Percentiles rank a stretch among this genome's conserved stretches.
These are phyloP conservation scores for Sporothrix schenckii DNA, from an alignment of 2,329 filamentous ascomycete genomes.

Conservation along the genomic window DNA sequence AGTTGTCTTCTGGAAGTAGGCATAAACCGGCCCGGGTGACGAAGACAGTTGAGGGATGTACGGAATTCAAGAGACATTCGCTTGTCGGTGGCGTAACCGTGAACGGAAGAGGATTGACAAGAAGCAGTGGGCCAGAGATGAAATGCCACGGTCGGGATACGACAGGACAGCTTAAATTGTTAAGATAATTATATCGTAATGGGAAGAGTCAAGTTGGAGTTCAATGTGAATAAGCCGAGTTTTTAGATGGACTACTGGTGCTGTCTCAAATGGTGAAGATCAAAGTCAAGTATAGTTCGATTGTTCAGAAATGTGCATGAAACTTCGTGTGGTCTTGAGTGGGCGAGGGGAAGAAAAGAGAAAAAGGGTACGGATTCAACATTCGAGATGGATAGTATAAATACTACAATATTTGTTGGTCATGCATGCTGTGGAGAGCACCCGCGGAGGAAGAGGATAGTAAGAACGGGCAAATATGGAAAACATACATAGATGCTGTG, in stretches of 20 bases:
- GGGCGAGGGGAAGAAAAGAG: neutral
- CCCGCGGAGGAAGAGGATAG: neutral
- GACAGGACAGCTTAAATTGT: neutral
- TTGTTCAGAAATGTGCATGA: neutral
- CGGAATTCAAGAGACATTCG: constrained; percentile 63
- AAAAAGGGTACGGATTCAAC: neutral
- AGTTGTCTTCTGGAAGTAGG: constrained; percentile 59
- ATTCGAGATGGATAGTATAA: neutral
- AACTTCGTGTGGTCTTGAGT: neutral
- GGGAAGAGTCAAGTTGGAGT: no score
- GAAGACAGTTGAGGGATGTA: constrained; percentile 59
- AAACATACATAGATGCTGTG: constrained; percentile 9
- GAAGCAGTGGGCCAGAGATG: neutral
- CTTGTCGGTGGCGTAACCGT: constrained; percentile 26
- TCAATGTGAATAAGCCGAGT: no score
- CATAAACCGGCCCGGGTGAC: constrained; percentile 61
- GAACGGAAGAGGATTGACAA: neutral
- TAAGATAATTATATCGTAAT: neutral
- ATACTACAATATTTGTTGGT: neutral
- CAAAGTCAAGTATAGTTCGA: no score
- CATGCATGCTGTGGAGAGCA: no score
- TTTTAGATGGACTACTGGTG: neutral
- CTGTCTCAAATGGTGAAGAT: no score
- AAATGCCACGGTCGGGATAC: neutral
- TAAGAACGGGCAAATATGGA: constrained; percentile 18